A percentile compares a stretch with the other conserved stretches of the same genome.
Conservation (phyloP, 2,329 filamentous ascomycete species). For the Pseudogymnoascus sp. region DNA sequence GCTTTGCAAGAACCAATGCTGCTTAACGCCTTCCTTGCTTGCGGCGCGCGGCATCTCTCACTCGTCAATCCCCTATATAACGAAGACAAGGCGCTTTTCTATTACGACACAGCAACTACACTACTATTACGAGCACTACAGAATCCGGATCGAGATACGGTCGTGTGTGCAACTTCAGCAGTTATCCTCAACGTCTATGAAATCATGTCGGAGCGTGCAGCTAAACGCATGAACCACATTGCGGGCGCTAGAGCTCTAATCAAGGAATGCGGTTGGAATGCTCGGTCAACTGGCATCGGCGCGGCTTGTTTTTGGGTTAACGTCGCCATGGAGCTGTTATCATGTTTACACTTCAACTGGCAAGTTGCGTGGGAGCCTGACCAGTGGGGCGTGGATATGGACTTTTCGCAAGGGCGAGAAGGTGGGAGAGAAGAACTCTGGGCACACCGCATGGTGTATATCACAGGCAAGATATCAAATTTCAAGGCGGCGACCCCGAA, state of each 20-base stretch:
- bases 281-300: conserved; percentile 67
- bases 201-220: conserved; percentile 74
- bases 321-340: conserved; percentile 81
- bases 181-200: conserved; percentile 89
- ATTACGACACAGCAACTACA: conserved; percentile 79
- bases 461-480: conserved; percentile 79
- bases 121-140: conserved; percentile 69
- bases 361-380: conserved; percentile 82
- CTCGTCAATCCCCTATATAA: conserved; percentile 59
- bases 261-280: conserved; percentile 84
- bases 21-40: conserved; percentile 79
- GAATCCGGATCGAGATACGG: conserved; percentile 75
- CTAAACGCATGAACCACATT: conserved; percentile 82
- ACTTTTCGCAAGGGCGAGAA: conserved; percentile 43
- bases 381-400: conserved; percentile 78
- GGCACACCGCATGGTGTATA: conserved; percentile 83
- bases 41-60: conserved; percentile 73
- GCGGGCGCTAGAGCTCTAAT: conserved; percentile 77
- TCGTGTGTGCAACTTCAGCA: conserved; percentile 78
- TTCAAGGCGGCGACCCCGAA: conserved; percentile 65
- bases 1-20: conserved; percentile 79
- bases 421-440: conserved; percentile 69
- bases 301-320: conserved; percentile 93
- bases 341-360: conserved; percentile 82
- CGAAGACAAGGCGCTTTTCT: conserved; percentile 69